Conservation (phyloP, 1,284 basidiomycete genomes). For the Pseudozyma tsukubaensis region DNA sequence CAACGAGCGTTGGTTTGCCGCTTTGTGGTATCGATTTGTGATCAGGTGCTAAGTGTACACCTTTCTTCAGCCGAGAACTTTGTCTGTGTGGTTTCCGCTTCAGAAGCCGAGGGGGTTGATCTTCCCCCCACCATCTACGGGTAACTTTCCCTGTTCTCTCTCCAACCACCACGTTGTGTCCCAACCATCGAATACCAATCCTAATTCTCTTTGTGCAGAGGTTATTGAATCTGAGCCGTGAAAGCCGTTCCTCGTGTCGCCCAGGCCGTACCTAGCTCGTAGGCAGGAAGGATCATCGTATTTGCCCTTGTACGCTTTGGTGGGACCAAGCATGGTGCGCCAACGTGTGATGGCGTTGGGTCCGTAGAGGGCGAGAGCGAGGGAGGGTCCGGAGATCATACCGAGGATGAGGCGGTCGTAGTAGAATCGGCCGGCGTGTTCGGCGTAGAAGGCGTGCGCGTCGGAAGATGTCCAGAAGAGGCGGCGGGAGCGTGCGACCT, state of each 20-base stretch:
- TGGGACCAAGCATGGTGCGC: conserved; percentile 62
- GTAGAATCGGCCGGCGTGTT: conserved; percentile 66
- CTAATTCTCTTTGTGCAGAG: conserved; percentile 45
- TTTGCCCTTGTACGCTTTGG: conserved; percentile 63
- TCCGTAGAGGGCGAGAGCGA: conserved; percentile 62
- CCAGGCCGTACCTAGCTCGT: conserved; percentile 58
- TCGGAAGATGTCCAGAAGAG: conserved; percentile 60
- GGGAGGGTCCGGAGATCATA: conserved; percentile 61
- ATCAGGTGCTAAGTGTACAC: background rate
- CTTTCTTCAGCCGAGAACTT: no score
- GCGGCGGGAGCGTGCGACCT: conserved; percentile 52
- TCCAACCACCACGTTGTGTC: conserved; percentile 54
- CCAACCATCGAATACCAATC: conserved; percentile 57
- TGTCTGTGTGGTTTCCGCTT: background rate
- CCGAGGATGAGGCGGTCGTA: conserved; percentile 63
- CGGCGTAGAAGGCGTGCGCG: conserved; percentile 63
- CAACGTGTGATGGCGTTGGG: conserved; percentile 57
- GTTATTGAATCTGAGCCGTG: conserved; percentile 56
- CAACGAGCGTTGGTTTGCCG: conserved; percentile 1
- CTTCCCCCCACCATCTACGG: conserved; percentile 16
- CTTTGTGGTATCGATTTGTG: background rate
- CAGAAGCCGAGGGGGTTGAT: conserved; percentile 33
- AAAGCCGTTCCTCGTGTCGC: conserved; percentile 66
- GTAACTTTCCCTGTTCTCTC: conserved; percentile 27
- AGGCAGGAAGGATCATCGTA: conserved; percentile 51